phyloP scores from a whole-genome alignment of 2,329 filamentous ascomycete species.

The Stachybotrys echinatus region DNA sequence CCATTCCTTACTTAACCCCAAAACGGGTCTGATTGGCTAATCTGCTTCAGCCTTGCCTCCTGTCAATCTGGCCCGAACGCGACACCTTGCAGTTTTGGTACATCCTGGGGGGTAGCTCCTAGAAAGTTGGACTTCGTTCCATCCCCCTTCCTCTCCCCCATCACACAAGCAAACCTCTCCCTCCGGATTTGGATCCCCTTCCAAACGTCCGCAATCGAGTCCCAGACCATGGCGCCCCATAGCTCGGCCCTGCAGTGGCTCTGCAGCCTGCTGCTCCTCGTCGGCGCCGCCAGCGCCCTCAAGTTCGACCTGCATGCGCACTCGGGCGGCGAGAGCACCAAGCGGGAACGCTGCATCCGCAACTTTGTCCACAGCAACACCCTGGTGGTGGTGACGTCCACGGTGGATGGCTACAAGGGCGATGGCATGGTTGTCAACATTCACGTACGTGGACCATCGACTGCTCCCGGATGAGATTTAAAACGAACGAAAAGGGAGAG shows the following conservation, averaged over 20 bases:
- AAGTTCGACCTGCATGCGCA: conserved; percentile 89
- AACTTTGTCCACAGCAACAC: conserved; percentile 94
- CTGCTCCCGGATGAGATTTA: not conserved
- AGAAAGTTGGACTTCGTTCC: not conserved
- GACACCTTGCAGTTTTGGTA: conserved; percentile 24
- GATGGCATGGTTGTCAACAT: conserved; percentile 94
- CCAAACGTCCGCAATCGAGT: conserved; percentile 4
- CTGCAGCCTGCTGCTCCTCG: conserved; percentile 52
- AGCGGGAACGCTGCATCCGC: conserved; percentile 83
- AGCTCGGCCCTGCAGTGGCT: conserved; percentile 51
- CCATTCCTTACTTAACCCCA: not conserved
- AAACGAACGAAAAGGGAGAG: conserved; percentile 1
- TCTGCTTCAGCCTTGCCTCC: conserved; percentile 10
- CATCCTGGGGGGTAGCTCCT: conserved; percentile 11
- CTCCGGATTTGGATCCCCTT: too few relatives aligned
- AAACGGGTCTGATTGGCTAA: not conserved
- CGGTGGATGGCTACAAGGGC: conserved; percentile 75
- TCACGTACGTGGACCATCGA: conserved; percentile 57
- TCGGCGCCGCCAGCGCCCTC: conserved; percentile 59
- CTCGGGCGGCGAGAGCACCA: conserved; percentile 40
- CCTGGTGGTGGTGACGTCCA: conserved; percentile 91
- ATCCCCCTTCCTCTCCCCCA: not conserved
- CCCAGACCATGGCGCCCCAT: conserved; percentile 40
- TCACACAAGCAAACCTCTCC: not conserved
- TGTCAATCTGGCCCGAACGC: conserved; percentile 15